Evolutionary conservation across 2,329 filamentous ascomycete species (phyloP).

Genomic region (Rutstroemia sydowiana): DNA sequence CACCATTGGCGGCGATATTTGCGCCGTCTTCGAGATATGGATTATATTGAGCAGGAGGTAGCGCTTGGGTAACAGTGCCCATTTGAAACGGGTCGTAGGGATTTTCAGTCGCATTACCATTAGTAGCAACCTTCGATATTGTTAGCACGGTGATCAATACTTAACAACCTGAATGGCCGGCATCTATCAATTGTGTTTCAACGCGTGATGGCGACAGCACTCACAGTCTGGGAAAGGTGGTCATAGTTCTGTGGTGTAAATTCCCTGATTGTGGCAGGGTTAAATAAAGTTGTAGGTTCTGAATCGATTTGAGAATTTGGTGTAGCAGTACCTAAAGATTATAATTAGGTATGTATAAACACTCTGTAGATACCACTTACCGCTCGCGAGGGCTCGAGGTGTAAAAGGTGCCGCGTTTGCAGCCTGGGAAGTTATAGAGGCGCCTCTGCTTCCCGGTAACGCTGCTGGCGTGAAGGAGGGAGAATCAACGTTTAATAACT

Average conservation of each 20-base stretch:
- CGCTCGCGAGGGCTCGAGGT: constrained; percentile 48
- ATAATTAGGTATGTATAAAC: neutral
- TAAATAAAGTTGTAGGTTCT: constrained; percentile 41
- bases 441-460: constrained; percentile 46
- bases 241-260: constrained; percentile 53
- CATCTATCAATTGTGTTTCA: no score
- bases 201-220: no score
- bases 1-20: constrained; percentile 42
- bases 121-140: constrained; percentile 33
- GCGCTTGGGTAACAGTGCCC: constrained; percentile 44
- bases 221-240: constrained; percentile 40
- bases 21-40: constrained; percentile 70
- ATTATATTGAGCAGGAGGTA: constrained; percentile 51
- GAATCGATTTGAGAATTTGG: constrained; percentile 25
- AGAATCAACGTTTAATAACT: constrained; percentile 88
- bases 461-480: constrained; percentile 80
- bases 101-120: constrained; percentile 43
- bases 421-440: constrained; percentile 76
- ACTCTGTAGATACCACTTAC: constrained; percentile 17
- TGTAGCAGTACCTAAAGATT: constrained; percentile 28
- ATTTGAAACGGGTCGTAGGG: constrained; percentile 61
- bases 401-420: constrained; percentile 85
- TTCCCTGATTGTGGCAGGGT: constrained; percentile 50
- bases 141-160: constrained; percentile 15
- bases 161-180: no score